Base-by-base conservation (phyloP, 805 yeast genomes). In the Metschnikowia cubensis region DNA sequence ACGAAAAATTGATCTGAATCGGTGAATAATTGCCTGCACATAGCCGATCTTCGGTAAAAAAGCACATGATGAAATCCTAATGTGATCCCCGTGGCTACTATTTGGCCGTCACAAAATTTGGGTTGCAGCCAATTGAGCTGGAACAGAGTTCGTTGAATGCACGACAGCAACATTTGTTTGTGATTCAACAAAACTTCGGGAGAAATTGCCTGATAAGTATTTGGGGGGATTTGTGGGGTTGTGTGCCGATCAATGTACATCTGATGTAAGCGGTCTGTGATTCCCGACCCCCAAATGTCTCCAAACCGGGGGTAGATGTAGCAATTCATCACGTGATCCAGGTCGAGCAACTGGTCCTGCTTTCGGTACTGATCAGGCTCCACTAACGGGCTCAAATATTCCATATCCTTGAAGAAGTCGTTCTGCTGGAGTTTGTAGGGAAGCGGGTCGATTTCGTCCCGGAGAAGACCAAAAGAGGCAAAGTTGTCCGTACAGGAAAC, bases 401-500 rank as follows among this genome's bases (percentile, higher is more conserved):
- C 75, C 57, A 87, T 71, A 58, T 87, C 90, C 33, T 66, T 64
- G 11, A 72, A 57, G 35, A 85, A 69, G 14, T 72, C 67, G 53
- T 81, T 77, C 45, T 70, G 68, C 10, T 69, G 68, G 14, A 84
- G 63, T 35, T 76, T 64, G n/a, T 83, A 69, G 0, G 88, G 87
- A 1, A 86, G 62, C n/a, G 68, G 59, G 54, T 79, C 83, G 10
- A 77, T 65, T 45, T 86, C 90, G 54, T 83, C 84, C 54, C 85
- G 76, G 14, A 87, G 66, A 42, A 87, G 81, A 0, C 83, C 83
- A 67, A 87, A 87, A 0, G 87, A 83, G 0, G 80, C 68, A 60
- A 86, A 87, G 11, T 71, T 63, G 0, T 83, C 75, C 60, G 86
- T 89, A 58, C 92, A 84, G 1, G 77, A 63, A 3, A 90, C 96